phyloP scores from a whole-genome alignment of 345 rosid genomes.

The Turnera subulata region DNA sequence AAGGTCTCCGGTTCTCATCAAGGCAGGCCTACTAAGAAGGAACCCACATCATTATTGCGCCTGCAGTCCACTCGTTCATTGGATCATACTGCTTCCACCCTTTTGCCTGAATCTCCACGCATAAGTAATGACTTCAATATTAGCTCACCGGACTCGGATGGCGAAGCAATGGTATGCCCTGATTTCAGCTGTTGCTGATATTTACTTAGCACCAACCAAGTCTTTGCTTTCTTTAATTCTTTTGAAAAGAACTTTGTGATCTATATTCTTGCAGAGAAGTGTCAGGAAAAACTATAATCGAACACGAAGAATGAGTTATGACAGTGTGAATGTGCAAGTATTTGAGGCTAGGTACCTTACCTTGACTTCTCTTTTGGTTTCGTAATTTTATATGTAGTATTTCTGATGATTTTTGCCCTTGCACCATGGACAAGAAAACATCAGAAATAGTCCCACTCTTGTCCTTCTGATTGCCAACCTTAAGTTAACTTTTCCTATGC shows the following conservation, averaged over 20 bases:
- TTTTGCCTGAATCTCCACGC: conserved; percentile 34
- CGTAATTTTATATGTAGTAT: too few species aligned
- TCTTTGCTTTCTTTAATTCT: conserved; percentile 3
- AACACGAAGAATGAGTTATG: conserved; percentile 25
- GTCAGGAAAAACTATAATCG: conserved; percentile 20
- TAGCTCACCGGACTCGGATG: conserved; percentile 40
- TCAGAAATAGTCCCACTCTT: background rate
- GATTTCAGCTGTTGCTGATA: background rate
- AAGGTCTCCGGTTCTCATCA: conserved; percentile 33
- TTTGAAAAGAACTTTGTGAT: conserved; percentile 18
- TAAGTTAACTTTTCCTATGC: conserved; percentile 14
- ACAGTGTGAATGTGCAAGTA: conserved; percentile 24
- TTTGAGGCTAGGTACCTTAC: conserved; percentile 34
- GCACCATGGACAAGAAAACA: too few species aligned
- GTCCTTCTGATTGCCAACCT: background rate
- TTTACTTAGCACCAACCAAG: background rate
- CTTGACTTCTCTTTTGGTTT: background rate
- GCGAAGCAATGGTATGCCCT: conserved; percentile 26
- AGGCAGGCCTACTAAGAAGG: conserved; percentile 21
- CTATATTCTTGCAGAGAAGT: conserved; percentile 21
- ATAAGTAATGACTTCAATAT: conserved; percentile 24
- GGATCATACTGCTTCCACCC: conserved; percentile 20
- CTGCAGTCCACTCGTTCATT: conserved; percentile 22
- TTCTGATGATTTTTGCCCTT: too few species aligned
- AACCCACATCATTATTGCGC: conserved; percentile 23